phyloP scores from a whole-genome alignment of 73 alveolate species.

The Paramecium tetraurelia region DNA sequence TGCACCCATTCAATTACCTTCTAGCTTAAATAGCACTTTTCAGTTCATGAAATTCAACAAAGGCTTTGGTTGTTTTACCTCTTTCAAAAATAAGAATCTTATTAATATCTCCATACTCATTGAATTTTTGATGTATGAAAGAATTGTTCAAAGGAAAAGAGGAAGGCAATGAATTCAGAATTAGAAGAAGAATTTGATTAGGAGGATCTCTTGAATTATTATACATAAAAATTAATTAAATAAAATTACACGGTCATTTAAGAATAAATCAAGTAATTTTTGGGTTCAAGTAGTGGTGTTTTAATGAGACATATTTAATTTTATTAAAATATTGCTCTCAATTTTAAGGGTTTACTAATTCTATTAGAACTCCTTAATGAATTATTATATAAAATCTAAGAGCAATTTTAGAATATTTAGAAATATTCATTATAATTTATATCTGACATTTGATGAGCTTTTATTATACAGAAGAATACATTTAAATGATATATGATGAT shows the following conservation, averaged over 20 bases:
- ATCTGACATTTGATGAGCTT: not conserved
- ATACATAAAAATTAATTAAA: not conserved
- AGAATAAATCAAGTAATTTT: not conserved
- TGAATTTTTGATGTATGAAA: not conserved
- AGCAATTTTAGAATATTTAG: not conserved
- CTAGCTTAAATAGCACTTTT: conserved; percentile 26
- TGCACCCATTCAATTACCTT: not conserved
- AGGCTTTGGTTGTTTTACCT: conserved; percentile 37
- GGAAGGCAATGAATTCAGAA: not conserved
- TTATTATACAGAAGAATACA: not conserved
- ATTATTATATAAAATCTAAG: not conserved
- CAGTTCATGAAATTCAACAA: conserved; percentile 8
- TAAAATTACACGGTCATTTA: not conserved
- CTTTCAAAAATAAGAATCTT: conserved; percentile 39
- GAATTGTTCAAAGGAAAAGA: not conserved
- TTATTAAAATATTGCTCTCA: not conserved
- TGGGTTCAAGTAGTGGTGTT: not conserved
- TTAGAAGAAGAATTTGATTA: not conserved
- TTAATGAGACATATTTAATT: not conserved
- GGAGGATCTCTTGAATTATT: conserved; percentile 51
- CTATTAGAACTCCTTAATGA: not conserved
- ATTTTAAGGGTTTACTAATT: not conserved
- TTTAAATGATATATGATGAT: not conserved
- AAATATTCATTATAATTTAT: not conserved
- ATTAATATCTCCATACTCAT: not conserved